Evolutionary conservation across 495 filamentous ascomycete genomes (phyloP), one percentile per base, ranked within the genome.

Genomic region (Acidiella bohemica): DNA sequence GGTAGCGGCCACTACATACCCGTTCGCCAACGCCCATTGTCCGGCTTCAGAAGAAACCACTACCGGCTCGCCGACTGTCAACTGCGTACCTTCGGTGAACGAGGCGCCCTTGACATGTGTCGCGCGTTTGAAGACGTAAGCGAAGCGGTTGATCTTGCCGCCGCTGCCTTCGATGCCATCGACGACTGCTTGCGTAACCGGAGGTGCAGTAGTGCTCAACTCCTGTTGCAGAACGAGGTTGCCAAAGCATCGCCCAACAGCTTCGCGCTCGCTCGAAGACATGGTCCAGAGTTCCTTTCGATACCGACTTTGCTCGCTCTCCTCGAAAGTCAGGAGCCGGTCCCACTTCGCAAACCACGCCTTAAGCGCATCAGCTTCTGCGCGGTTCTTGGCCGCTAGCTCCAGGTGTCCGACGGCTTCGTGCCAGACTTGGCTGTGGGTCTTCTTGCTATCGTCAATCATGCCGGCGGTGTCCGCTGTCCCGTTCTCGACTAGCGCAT

Each of bases 341-440:
- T 97, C 88, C 90, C 90, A 97, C 55, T 88, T 93, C 28, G 77
- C 66, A 54, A 97, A 93, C 53, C 96, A 97, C 9, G 75, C 72
- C 20, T 68, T 82, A 20, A 96, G 65, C 53, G 90, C 79, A 37
- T 70, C 60, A 28, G 87, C 81, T 13, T 80, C 76, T 44, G 93
- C 93, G 45, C 80, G 75, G 1, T 79, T 68, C 42, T 75, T 73
- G 32, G 85, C 67, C 9, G 75, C 77, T 12, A 34, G 28, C 14
- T 12, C 20, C 20, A 51, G 37, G 27, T 51, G 47, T 13, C 47
- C 47, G 25, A 46, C 33, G 18, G 47, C 39, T 14, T 51, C 47
- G 12, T 39, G 31, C 47, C 47, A 51, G 6, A 46, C 31, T 9
- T 28, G 19, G 3, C 9, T 18, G 29, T 51, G 42, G 44, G 81